Evolutionary conservation across 257 asterid genomes (phyloP).

Genomic region (Plantago major): DNA sequence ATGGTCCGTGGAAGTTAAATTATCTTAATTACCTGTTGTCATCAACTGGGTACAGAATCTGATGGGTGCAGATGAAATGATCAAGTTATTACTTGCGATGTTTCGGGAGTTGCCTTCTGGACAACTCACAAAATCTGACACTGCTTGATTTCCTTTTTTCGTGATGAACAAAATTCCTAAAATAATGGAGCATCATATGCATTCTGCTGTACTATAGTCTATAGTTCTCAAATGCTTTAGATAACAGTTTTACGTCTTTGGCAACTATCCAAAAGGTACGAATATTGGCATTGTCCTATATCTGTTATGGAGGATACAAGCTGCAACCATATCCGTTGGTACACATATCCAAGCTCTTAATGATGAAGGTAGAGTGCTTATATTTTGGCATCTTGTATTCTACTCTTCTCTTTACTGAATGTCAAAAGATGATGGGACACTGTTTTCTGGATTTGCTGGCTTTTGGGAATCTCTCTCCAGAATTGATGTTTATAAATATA

Average conservation of each 20-base stretch:
- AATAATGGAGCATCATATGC: neutral
- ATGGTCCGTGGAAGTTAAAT: too few species aligned
- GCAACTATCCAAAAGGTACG: conserved; percentile 46
- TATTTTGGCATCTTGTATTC: conserved; percentile 9
- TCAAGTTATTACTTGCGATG: too few species aligned
- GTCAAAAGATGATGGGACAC: neutral
- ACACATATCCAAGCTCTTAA: conserved; percentile 62
- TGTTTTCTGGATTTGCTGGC: conserved; percentile 13
- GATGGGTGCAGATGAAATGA: too few species aligned
- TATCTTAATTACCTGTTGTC: too few species aligned
- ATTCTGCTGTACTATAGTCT: conserved; percentile 6
- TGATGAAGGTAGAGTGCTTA: conserved; percentile 55
- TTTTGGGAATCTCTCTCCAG: too few species aligned
- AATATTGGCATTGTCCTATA: conserved; percentile 56
- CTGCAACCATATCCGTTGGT: conserved; percentile 76
- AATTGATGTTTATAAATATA: conserved; percentile 7
- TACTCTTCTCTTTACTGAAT: conserved; percentile 3
- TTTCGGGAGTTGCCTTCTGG: too few species aligned
- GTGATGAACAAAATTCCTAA: too few species aligned
- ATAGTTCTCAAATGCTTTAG: conserved; percentile 15
- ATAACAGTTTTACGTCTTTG: conserved; percentile 17
- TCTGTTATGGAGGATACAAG: conserved; percentile 81
- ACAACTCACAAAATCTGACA: too few species aligned
- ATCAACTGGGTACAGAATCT: too few species aligned
- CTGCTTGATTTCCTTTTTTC: too few species aligned